Percentiles rank a stretch among this genome's conserved stretches.
These are phyloP conservation scores for Cladorrhinum sp. DNA, from an alignment of 2,329 filamentous ascomycete genomes.

Conservation along the genomic window DNA sequence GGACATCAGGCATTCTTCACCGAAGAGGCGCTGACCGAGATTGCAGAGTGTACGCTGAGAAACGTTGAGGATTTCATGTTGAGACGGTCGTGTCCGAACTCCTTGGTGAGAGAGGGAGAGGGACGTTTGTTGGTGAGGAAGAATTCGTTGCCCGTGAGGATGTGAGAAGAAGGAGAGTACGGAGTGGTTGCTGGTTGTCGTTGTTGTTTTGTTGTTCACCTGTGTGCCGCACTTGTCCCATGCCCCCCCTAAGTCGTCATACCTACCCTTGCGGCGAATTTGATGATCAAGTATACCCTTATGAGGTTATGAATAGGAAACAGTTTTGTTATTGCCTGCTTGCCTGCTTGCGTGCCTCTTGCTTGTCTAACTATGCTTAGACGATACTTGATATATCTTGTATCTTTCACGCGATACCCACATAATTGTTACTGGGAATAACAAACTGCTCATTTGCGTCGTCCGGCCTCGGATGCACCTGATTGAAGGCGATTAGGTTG, in stretches of 20 bases:
- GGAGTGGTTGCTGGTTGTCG: background rate
- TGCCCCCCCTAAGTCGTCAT: too few relatives aligned
- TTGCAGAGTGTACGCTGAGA: conserved; percentile 56
- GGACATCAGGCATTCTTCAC: conserved; percentile 71
- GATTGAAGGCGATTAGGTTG: conserved; percentile 24
- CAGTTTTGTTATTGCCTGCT: too few relatives aligned
- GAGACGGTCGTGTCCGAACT: conserved; percentile 36
- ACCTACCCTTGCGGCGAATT: too few relatives aligned
- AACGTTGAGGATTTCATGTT: conserved; percentile 50
- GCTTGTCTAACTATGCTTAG: too few relatives aligned
- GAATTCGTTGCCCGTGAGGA: conserved; percentile 37
- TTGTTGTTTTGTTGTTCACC: background rate
- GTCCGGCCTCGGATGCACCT: conserved; percentile 1
- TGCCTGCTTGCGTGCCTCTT: too few relatives aligned
- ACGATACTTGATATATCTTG: too few relatives aligned
- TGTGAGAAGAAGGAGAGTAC: conserved; percentile 22
- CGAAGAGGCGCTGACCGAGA: conserved; percentile 61
- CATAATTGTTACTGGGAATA: background rate
- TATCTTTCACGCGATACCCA: too few relatives aligned
- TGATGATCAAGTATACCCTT: too few relatives aligned
- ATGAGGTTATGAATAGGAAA: too few relatives aligned
- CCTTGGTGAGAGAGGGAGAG: conserved; percentile 34
- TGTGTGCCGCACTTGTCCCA: too few relatives aligned
- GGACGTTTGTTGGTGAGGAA: conserved; percentile 25
- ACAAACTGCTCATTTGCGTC: background rate